phyloP scores from a whole-genome alignment of 73 alveolate species.

The Breviolum minutum region DNA sequence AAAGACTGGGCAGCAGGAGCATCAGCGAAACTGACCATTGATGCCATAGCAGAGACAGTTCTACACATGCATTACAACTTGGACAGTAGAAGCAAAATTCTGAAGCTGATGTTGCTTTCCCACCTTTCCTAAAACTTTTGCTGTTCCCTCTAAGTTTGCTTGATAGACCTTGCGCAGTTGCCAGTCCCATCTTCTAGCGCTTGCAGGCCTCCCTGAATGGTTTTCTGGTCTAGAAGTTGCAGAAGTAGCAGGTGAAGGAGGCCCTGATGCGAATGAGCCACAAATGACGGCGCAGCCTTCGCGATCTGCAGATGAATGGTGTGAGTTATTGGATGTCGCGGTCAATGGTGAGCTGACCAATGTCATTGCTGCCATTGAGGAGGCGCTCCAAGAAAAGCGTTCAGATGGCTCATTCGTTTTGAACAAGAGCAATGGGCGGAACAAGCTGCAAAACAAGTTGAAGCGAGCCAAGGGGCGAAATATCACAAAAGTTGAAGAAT shows the following conservation, averaged over 20 bases:
- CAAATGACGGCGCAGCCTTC: background rate
- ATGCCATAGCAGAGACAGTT: too few relatives aligned
- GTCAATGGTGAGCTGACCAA: background rate
- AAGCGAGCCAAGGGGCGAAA: constrained; percentile 14
- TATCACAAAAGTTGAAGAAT: background rate
- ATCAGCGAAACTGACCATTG: background rate
- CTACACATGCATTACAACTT: too few relatives aligned
- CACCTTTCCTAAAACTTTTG: background rate
- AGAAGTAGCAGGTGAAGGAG: background rate
- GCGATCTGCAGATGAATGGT: constrained; percentile 19
- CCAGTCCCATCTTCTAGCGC: background rate
- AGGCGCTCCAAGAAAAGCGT: constrained; percentile 28
- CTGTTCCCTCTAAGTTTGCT: background rate
- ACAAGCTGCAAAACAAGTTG: constrained; percentile 39
- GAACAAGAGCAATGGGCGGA: constrained; percentile 16
- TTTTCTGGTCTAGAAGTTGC: background rate
- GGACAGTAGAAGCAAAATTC: too few relatives aligned
- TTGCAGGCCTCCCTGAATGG: background rate
- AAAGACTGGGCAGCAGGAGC: constrained; percentile 27
- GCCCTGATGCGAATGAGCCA: background rate
- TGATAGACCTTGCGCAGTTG: background rate
- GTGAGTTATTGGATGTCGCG: constrained; percentile 10
- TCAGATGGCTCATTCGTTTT: constrained; percentile 34
- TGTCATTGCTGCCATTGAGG: background rate
- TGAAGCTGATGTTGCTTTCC: too few relatives aligned